These are phyloP conservation scores for Silene latifolia DNA, from an alignment of 148 eudicot species.

Conservation along the genomic window DNA sequence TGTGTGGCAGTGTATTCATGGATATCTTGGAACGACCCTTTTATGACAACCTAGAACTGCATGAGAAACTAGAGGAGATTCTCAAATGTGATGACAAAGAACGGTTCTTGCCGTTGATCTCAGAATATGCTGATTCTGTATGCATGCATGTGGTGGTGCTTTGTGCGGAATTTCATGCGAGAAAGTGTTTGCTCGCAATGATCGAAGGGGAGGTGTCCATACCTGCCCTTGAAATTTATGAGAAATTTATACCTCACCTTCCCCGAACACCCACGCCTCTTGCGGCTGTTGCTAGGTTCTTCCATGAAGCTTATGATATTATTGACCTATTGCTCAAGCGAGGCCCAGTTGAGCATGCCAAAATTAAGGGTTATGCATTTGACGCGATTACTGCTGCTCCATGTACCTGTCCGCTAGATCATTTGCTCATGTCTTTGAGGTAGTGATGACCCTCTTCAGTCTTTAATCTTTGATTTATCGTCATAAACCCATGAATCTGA, in stretches of 20 bases:
- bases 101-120: no score
- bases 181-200: constrained; percentile 1
- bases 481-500: no score
- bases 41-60: no score
- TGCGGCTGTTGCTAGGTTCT: neutral
- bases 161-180: neutral
- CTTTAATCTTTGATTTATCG: neutral
- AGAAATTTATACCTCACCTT: neutral
- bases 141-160: neutral
- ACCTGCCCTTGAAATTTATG: neutral
- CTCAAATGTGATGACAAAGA: no score
- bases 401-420: neutral
- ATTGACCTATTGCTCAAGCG: constrained; percentile 4
- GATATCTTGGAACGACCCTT: no score
- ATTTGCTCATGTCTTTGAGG: constrained; percentile 1
- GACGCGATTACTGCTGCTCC: no score
- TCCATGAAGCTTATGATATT: neutral
- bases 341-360: neutral
- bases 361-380: neutral
- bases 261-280: neutral
- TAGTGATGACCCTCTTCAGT: neutral
- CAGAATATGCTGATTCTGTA: no score
- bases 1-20: no score
- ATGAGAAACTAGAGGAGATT: no score
- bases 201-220: neutral